Evolutionary conservation across 2,329 filamentous ascomycete genomes (phyloP).

Genomic region (Talaromyces funiculosus): DNA sequence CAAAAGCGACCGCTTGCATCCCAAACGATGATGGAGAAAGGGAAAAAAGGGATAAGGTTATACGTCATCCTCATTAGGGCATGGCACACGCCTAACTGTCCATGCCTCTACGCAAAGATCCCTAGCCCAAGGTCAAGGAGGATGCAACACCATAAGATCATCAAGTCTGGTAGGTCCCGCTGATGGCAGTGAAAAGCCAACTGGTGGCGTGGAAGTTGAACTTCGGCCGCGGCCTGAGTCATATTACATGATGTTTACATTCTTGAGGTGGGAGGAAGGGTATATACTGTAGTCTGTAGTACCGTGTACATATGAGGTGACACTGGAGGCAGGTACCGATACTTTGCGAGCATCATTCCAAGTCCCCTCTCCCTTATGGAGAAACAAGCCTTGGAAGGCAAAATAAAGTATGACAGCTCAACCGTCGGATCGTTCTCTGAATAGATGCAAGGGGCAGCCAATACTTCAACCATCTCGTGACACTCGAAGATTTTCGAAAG

Average conservation of each 20-base stretch:
- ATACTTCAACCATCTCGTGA: neutral
- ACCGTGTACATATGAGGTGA: neutral
- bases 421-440: neutral
- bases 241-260: neutral
- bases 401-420: slow-evolving; percentile 2
- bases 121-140: neutral
- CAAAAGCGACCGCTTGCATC: neutral
- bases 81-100: neutral
- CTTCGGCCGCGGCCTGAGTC: neutral
- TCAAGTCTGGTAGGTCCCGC: neutral
- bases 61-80: neutral
- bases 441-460: neutral
- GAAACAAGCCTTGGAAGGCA: neutral
- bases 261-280: neutral
- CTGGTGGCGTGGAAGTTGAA: neutral
- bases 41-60: neutral
- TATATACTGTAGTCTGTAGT: neutral
- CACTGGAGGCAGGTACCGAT: neutral
- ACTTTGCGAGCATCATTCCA: neutral
- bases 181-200: neutral
- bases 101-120: neutral
- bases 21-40: neutral
- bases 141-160: neutral
- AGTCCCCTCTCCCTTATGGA: too few relatives aligned
- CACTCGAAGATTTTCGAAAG: neutral